Conservation (phyloP, 352 stramenopile genomes). For the Globisporangium carolinianum region DNA sequence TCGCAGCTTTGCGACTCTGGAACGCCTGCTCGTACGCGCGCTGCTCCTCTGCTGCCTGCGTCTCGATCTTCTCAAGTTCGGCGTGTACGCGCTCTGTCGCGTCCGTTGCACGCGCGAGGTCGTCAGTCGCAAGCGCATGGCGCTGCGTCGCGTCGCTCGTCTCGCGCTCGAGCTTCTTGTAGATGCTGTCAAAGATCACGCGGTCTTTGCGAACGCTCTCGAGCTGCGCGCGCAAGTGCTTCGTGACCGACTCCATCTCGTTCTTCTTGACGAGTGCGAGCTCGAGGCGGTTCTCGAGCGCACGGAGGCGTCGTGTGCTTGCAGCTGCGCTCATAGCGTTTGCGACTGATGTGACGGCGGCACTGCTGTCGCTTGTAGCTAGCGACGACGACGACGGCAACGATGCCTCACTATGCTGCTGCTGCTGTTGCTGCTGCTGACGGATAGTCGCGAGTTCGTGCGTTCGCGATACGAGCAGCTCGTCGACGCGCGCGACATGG, state of each 20-base stretch:
- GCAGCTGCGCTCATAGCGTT: slow-evolving; percentile 33
- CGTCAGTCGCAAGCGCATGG: slow-evolving; percentile 34
- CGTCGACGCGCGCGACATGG: slow-evolving; percentile 35
- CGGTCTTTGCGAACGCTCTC: slow-evolving; percentile 63
- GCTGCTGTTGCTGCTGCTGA: slow-evolving; percentile 23
- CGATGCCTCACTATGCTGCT: slow-evolving; percentile 1
- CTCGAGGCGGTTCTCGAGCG: slow-evolving; percentile 69
- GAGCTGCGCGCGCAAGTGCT: slow-evolving; percentile 61
- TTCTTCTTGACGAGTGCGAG: slow-evolving; percentile 75
- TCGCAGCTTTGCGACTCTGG: slow-evolving; percentile 43
- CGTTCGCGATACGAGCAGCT: slow-evolving; percentile 35
- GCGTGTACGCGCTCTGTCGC: slow-evolving; percentile 36
- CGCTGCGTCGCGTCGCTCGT: slow-evolving; percentile 40
- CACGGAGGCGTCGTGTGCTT: slow-evolving; percentile 36
- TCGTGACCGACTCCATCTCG: slow-evolving; percentile 78
- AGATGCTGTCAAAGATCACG: slow-evolving; percentile 77
- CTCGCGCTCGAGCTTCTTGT: slow-evolving; percentile 82
- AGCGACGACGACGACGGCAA: slow-evolving; percentile 3
- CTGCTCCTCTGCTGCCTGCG: slow-evolving; percentile 43
- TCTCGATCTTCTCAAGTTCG: slow-evolving; percentile 46
- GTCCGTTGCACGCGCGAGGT: slow-evolving; percentile 35
- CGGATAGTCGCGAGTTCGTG: slow-evolving; percentile 38
- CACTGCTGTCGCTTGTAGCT: slow-evolving; percentile 5
- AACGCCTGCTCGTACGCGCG: slow-evolving; percentile 58
- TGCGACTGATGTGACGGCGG: neutral